Evolutionary conservation across 371 early-diverging fungal genomes (phyloP).

Genomic region (Mucor lusitanicus): DNA sequence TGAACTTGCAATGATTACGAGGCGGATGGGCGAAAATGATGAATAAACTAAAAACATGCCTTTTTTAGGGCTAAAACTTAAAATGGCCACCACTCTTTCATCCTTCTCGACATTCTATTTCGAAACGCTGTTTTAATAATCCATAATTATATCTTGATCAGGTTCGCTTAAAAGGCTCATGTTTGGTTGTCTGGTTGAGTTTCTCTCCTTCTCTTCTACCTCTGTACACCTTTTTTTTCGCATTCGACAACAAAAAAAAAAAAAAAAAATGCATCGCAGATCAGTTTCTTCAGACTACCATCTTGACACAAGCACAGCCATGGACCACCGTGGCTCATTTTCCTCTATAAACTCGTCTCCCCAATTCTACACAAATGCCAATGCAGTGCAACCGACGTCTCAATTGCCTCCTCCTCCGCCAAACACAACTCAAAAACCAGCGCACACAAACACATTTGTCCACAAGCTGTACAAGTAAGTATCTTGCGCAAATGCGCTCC

Average conservation of each 20-base stretch:
- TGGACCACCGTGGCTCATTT: not conserved
- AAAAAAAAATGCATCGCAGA: slow-evolving; percentile 15
- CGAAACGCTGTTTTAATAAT: slow-evolving; percentile 6
- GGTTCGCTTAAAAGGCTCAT: slow-evolving; percentile 13
- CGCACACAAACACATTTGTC: slow-evolving; percentile 44
- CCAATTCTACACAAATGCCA: not conserved
- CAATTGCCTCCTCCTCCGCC: slow-evolving; percentile 30
- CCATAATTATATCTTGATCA: not conserved
- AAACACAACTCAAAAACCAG: slow-evolving; percentile 25
- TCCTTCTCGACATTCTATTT: slow-evolving; percentile 5
- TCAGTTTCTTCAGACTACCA: slow-evolving; percentile 14
- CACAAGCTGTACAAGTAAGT: slow-evolving; percentile 52
- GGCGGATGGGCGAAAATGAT: not conserved
- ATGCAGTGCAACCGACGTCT: not conserved
- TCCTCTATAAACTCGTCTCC: not conserved
- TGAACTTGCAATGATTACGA: too few relatives aligned
- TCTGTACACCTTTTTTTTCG: not conserved
- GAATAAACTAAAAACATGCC: not conserved
- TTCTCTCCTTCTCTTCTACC: slow-evolving; percentile 1
- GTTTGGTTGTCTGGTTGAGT: not conserved
- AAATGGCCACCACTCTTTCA: not conserved
- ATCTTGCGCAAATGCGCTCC: slow-evolving; percentile 21
- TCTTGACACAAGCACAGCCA: slow-evolving; percentile 7
- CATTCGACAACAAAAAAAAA: not conserved
- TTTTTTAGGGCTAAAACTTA: not conserved